Percentiles rank a stretch among this genome's conserved stretches.
Evolutionary conservation across 1,284 basidiomycete species (phyloP).

Genomic region (Neolentinus lepideus): DNA sequence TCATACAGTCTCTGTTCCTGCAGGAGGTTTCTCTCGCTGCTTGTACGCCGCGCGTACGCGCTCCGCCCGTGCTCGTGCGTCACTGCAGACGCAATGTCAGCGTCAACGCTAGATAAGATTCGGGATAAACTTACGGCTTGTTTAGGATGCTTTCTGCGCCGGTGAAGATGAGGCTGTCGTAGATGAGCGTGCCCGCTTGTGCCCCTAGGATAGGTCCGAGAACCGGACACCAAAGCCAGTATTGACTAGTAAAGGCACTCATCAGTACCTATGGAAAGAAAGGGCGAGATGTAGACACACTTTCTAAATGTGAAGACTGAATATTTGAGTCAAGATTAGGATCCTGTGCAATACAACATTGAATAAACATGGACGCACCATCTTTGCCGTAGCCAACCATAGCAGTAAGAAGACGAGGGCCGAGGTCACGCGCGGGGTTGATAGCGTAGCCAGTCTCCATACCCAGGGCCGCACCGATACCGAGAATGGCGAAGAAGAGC

Average conservation of each 20-base stretch:
- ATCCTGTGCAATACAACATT: too few species aligned
- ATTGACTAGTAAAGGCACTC: constrained; percentile 38
- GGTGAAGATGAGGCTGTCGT: constrained; percentile 46
- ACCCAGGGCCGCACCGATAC: constrained; percentile 45
- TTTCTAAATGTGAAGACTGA: too few species aligned
- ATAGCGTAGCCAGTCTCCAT: constrained; percentile 57
- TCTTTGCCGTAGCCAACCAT: constrained; percentile 52
- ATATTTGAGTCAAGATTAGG: too few species aligned
- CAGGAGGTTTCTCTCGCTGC: not conserved
- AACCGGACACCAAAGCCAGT: constrained; percentile 73
- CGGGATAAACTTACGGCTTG: constrained; percentile 40
- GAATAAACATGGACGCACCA: constrained; percentile 26
- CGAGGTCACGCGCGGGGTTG: constrained; percentile 61
- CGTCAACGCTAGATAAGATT: too few species aligned
- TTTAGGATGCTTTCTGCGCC: constrained; percentile 49
- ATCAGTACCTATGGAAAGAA: not conserved
- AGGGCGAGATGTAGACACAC: too few species aligned
- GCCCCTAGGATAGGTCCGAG: constrained; percentile 53
- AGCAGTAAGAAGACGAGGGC: constrained; percentile 51
- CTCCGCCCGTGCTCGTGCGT: not conserved
- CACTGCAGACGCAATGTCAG: not conserved
- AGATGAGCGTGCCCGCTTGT: constrained; percentile 41
- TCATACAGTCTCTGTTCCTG: not conserved
- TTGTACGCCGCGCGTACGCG: not conserved
- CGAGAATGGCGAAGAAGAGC: constrained; percentile 49